phyloP scores from a whole-genome alignment of 495 filamentous ascomycete genomes.

The Barbatosphaeria neglecta region DNA sequence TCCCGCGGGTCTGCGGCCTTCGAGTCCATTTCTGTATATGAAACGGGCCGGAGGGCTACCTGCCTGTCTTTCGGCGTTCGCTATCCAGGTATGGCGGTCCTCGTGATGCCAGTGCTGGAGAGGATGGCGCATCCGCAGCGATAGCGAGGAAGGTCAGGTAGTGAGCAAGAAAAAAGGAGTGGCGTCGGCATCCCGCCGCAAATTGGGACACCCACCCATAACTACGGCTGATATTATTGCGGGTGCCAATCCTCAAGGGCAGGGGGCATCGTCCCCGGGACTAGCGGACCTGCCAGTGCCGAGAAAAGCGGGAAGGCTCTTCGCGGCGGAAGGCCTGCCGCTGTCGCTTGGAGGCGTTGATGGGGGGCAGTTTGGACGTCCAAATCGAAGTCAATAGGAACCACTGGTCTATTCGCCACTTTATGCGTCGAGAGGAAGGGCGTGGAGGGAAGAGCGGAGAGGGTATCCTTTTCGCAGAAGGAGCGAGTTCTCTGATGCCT shows the following conservation, averaged over 20 bases:
- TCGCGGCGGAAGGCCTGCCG: neutral
- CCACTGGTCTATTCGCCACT: too few relatives aligned
- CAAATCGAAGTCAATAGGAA: neutral
- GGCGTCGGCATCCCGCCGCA: neutral
- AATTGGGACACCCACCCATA: neutral
- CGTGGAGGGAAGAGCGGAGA: too few relatives aligned
- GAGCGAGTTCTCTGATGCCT: too few relatives aligned
- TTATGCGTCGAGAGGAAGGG: too few relatives aligned
- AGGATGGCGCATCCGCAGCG: neutral
- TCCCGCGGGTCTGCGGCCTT: neutral
- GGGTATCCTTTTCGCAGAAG: too few relatives aligned
- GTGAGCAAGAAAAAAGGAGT: too few relatives aligned
- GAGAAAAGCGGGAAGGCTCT: neutral
- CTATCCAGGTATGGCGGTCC: neutral
- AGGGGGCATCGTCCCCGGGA: neutral
- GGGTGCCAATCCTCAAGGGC: neutral
- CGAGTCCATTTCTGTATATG: slow-evolving; percentile 6
- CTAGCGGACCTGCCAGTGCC: neutral
- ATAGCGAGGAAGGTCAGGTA: too few relatives aligned
- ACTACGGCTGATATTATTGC: neutral
- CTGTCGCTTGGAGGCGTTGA: neutral
- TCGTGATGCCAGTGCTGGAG: neutral
- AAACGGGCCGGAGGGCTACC: slow-evolving; percentile 14
- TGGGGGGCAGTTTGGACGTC: neutral
- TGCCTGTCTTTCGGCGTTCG: neutral